Conservation (phyloP, 2,329 filamentous ascomycete genomes). For the Neurospora sp. region DNA sequence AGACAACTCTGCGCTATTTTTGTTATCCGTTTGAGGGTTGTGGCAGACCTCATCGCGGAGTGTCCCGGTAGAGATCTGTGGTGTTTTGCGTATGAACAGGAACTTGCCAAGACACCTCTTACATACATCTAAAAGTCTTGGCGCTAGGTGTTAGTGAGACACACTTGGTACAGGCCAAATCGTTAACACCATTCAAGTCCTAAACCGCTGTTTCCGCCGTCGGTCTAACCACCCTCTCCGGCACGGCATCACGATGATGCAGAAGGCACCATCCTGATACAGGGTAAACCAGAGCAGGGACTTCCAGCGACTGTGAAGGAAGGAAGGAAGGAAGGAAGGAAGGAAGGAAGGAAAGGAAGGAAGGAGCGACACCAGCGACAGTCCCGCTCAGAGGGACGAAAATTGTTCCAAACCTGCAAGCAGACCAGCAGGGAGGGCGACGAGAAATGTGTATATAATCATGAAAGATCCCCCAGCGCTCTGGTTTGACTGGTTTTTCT, state of each 20-base stretch:
- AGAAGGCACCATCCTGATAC: background rate
- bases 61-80: background rate
- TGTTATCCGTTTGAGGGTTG: background rate
- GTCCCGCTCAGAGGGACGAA: background rate
- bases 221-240: too few relatives aligned
- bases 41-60: background rate
- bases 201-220: too few relatives aligned
- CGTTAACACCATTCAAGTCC: too few relatives aligned
- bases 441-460: background rate
- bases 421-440: background rate
- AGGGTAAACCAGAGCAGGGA: background rate
- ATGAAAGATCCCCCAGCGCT: too few relatives aligned
- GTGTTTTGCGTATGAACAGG: too few relatives aligned
- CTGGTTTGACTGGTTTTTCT: too few relatives aligned
- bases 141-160: too few relatives aligned
- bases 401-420: too few relatives aligned
- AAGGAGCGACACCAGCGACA: background rate
- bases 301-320: background rate
- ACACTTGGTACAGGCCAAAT: accelerated
- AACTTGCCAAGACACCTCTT: too few relatives aligned
- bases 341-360: background rate
- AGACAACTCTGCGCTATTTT: too few relatives aligned
- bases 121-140: too few relatives aligned
- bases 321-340: background rate
- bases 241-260: too few relatives aligned